phyloP scores from a whole-genome alignment of 306 rosid species.

The Astragalus glycyphyllos region DNA sequence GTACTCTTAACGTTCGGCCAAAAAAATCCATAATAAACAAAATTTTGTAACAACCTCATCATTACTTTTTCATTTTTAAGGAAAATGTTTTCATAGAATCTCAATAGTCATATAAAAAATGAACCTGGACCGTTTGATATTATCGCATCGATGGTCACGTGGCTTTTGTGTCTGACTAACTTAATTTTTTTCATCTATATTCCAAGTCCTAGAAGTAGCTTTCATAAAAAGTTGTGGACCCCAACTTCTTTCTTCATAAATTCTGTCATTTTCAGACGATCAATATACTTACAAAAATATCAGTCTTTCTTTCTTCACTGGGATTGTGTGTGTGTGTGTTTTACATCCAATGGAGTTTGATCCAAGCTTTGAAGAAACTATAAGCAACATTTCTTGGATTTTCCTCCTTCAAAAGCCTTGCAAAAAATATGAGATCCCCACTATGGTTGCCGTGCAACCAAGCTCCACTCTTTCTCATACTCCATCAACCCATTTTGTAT shows the following conservation, averaged over 20 bases:
- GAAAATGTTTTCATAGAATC: no score
- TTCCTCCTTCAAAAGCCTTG: conserved; percentile 37
- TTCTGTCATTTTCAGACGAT: not conserved
- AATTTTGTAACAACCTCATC: no score
- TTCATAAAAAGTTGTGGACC: conserved; percentile 13
- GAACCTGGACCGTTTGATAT: no score
- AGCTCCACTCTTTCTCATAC: conserved; percentile 1
- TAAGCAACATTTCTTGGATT: conserved; percentile 37
- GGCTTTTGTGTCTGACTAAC: no score
- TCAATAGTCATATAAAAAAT: no score
- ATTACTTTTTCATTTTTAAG: no score
- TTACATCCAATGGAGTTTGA: conserved; percentile 52
- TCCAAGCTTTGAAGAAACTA: conserved; percentile 22
- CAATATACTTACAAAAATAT: not conserved
- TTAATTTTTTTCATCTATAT: not conserved
- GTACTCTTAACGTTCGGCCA: no score
- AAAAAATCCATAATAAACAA: no score
- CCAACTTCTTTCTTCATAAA: conserved; percentile 3
- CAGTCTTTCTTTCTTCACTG: conserved; percentile 32
- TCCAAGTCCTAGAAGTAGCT: conserved; percentile 8
- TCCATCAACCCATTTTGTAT: conserved; percentile 37
- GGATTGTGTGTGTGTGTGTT: conserved; percentile 20
- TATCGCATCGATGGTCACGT: no score
- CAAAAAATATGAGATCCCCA: conserved; percentile 18
- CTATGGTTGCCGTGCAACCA: not conserved